Percentiles rank a stretch among this genome's conserved stretches.
These are phyloP conservation scores for Leishmania tarentolae DNA, from an alignment of 208 protist species.

Conservation along the genomic window DNA sequence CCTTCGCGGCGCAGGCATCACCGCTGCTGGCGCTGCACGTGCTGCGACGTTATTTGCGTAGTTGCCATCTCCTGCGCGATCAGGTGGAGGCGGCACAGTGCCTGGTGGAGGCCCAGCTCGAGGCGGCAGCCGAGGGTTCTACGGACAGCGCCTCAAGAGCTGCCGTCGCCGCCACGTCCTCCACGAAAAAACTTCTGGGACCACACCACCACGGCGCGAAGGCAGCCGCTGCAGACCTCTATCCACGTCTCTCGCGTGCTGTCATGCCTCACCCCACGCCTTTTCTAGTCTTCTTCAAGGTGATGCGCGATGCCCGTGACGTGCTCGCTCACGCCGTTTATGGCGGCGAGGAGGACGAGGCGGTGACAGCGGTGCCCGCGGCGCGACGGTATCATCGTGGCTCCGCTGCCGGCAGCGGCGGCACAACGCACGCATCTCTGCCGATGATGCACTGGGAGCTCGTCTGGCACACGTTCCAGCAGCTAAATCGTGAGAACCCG, in stretches of 20 bases:
- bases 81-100: conserved; percentile 34
- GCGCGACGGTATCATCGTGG: neutral
- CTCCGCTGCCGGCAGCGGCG: neutral
- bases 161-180: neutral
- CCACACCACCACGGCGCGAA: neutral
- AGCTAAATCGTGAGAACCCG: conserved; percentile 73
- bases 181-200: neutral
- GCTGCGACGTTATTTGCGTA: conserved; percentile 68
- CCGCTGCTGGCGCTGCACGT: conserved; percentile 76
- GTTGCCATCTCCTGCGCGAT: conserved; percentile 48
- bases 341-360: neutral
- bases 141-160: neutral
- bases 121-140: neutral
- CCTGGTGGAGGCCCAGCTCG: conserved; percentile 26
- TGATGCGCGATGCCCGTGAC: conserved; percentile 71
- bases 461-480: conserved; percentile 77
- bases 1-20: conserved; percentile 61
- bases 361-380: neutral
- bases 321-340: conserved; percentile 39
- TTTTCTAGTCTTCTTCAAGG: conserved; percentile 81
- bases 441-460: conserved; percentile 88
- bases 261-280: conserved; percentile 61
- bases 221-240: conserved; percentile 4
- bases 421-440: conserved; percentile 24
- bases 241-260: conserved; percentile 19